Evolutionary conservation across 1,284 basidiomycete genomes (phyloP), one percentile per base, ranked within the genome.

Genomic region (Fereydounia khargensis): DNA sequence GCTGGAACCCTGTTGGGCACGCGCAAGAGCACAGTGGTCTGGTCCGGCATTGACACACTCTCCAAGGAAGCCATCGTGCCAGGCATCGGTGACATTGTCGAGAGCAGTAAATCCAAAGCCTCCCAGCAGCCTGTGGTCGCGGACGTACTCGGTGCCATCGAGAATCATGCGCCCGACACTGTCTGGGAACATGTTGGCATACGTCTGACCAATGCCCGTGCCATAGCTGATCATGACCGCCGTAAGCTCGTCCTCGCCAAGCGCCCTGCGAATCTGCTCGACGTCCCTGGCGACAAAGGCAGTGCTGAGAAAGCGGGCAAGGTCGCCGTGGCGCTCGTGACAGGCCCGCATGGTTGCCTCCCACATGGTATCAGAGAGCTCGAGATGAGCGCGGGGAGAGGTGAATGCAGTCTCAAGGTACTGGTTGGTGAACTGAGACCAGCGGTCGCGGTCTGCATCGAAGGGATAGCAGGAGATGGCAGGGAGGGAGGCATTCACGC

Each of bases 371-470:
- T 57, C 54, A 0, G 37, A 30, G 9, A 23, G 36, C 20, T 30
- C 10, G 47, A 51, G 50, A 3, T 43, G n/a, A 0, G 36, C 13
- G 3, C 20, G 16, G 3, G 46, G 42, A 1, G 44, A 35, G 19
- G 17, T 23, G 11, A 16, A 30, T 16, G 28, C 17, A 5, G 28
- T 30, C 4, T 47, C 37, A 14, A 25, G 16, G 34, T 14, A 58
- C 6, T 39, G 32, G 11, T 19, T 17, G 0, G 55, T 43, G 25
- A 42, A 32, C 19, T 42, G 30, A 11, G 23, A 27, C 36, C 40
- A 62, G 2, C 60, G 60, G 28, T 63, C 60, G n/a, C 60, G 53
- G 24, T 59, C 49, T 7, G 55, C 54, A 34, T 63, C 47, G 37
- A 42, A 47, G 6, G 49, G 50, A 39, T 47, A 58, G 18, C 60